Percentiles rank a stretch among this genome's conserved stretches.
phyloP scores from a whole-genome alignment of 2,329 filamentous ascomycete genomes.

The Pyricularia sp. region DNA sequence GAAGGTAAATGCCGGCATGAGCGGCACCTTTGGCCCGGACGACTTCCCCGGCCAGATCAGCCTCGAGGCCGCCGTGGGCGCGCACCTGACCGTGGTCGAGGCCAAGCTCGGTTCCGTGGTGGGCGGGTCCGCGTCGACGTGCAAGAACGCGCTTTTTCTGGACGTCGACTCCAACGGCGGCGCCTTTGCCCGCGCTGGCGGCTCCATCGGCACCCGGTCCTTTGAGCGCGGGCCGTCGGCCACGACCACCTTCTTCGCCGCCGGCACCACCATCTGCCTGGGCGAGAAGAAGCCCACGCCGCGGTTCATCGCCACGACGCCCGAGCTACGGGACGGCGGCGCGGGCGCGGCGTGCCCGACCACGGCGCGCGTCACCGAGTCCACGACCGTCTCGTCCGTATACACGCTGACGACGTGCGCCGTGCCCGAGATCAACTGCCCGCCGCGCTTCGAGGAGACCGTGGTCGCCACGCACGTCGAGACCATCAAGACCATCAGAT shows the following conservation, averaged over 20 bases:
- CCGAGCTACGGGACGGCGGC: neutral
- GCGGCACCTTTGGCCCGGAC: slow-evolving; percentile 3
- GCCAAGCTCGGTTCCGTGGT: slow-evolving; percentile 8
- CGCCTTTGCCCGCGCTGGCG: slow-evolving; percentile 7
- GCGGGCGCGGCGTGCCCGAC: slow-evolving; percentile 1
- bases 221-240: slow-evolving; percentile 3
- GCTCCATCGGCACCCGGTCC: neutral
- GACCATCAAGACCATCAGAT: slow-evolving; percentile 6
- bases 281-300: neutral
- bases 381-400: slow-evolving; percentile 6
- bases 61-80: slow-evolving; percentile 7
- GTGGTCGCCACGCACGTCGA: slow-evolving; percentile 8
- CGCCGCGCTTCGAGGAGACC: slow-evolving; percentile 8
- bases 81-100: slow-evolving; percentile 9
- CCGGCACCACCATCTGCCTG: slow-evolving; percentile 11
- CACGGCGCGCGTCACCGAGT: slow-evolving; percentile 5
- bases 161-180: slow-evolving; percentile 10
- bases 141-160: slow-evolving; percentile 9
- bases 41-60: neutral
- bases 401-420: slow-evolving; percentile 10
- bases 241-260: slow-evolving; percentile 9
- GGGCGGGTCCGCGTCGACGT: slow-evolving; percentile 1
- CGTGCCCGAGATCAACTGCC: slow-evolving; percentile 10
- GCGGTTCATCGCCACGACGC: slow-evolving; percentile 2
- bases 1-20: slow-evolving; percentile 9